Conservation (phyloP, 331 rosid species). For the Quercus phellos region DNA sequence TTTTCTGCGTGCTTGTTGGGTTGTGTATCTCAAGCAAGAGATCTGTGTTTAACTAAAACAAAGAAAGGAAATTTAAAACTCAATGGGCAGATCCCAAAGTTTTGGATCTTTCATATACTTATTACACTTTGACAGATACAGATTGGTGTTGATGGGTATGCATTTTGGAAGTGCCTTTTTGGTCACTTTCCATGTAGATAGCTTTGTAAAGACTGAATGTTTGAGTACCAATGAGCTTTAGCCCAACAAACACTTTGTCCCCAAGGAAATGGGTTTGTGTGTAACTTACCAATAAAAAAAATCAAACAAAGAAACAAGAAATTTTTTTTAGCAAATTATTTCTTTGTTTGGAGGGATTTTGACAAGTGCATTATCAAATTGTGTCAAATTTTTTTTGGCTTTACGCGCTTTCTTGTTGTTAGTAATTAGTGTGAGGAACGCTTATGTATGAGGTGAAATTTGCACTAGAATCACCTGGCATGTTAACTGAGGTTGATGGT, state of each 20-base stretch:
- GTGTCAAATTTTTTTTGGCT: background rate
- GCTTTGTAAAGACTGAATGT: background rate
- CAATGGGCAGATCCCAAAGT: constrained; percentile 22
- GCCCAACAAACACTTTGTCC: no score
- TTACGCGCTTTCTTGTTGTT: background rate
- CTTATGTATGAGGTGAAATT: background rate
- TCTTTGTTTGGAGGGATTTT: background rate
- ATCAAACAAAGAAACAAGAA: no score
- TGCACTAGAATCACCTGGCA: background rate
- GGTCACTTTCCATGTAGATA: background rate
- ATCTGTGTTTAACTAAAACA: background rate
- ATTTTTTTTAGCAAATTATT: no score
- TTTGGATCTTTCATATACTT: constrained; percentile 26
- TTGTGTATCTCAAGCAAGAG: constrained; percentile 6
- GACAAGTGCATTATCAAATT: background rate
- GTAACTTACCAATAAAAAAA: no score
- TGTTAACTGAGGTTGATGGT: background rate
- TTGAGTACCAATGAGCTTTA: background rate
- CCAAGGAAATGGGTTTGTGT: no score
- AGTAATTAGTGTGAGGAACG: background rate
- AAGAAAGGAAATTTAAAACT: background rate
- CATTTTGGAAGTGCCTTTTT: background rate
- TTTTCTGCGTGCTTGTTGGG: constrained; percentile 13
- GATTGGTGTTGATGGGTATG: background rate
- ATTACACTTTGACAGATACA: constrained; percentile 2